phyloP scores from a whole-genome alignment of 2,329 filamentous ascomycete species.

The Claviceps fusiformis region DNA sequence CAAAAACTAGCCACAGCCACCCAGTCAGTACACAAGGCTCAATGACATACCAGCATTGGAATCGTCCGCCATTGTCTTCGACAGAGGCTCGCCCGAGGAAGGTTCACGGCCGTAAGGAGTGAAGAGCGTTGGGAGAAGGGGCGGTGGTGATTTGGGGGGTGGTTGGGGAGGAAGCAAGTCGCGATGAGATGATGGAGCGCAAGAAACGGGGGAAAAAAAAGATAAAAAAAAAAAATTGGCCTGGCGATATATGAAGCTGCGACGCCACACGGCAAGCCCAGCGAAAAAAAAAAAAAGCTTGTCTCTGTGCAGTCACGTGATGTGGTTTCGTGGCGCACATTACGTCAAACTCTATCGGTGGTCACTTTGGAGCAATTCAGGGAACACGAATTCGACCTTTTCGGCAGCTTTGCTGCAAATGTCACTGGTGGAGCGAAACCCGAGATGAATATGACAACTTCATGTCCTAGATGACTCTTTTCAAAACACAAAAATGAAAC shows the following conservation, averaged over 20 bases:
- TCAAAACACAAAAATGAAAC: too few species aligned
- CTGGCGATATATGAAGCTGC: not conserved
- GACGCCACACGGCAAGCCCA: not conserved
- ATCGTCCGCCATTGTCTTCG: conserved; percentile 14
- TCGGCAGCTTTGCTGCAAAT: too few species aligned
- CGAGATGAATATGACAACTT: too few species aligned
- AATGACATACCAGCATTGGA: conserved; percentile 11
- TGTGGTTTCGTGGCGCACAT: not conserved
- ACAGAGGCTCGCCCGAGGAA: conserved; percentile 24
- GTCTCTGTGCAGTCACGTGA: not conserved
- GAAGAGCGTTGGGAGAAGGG: conserved; percentile 1
- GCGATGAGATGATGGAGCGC: not conserved
- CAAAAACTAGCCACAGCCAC: too few species aligned
- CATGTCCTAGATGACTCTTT: not conserved
- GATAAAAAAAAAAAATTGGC: conserved; percentile 4
- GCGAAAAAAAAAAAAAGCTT: not conserved
- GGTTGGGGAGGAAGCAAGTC: not conserved
- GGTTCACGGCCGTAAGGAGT: conserved; percentile 39
- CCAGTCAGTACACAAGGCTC: too few species aligned
- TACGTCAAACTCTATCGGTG: too few species aligned
- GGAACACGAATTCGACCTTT: too few species aligned
- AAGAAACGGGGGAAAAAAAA: conserved; percentile 4
- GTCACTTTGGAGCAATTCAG: too few species aligned
- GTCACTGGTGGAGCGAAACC: too few species aligned
- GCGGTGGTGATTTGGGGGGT: conserved; percentile 2